These are phyloP conservation scores for Schizophyllum amplum DNA, from an alignment of 1,284 basidiomycete species.

Conservation along the genomic window DNA sequence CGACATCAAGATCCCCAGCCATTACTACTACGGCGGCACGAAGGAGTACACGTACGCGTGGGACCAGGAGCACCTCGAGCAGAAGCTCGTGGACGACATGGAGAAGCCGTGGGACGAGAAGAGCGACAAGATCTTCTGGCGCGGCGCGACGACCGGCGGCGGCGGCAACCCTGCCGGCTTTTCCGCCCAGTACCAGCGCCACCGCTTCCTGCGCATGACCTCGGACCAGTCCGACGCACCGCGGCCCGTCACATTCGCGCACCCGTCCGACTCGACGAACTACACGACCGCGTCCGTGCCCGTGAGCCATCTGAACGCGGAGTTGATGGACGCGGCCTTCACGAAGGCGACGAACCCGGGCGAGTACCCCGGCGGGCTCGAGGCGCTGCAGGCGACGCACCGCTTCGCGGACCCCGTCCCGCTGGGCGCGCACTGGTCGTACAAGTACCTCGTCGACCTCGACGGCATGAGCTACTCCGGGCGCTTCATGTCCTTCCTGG, in stretches of 20 bases:
- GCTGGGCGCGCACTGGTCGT: slow-evolving; percentile 82
- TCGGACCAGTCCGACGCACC: background rate
- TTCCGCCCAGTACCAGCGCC: slow-evolving; percentile 79
- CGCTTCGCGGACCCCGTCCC: slow-evolving; percentile 74
- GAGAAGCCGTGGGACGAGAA: slow-evolving; percentile 81
- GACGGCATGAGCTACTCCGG: slow-evolving; percentile 96
- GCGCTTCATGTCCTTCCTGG: slow-evolving; percentile 80
- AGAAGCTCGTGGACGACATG: slow-evolving; percentile 72
- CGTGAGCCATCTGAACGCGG: slow-evolving; percentile 51
- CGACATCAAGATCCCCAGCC: slow-evolving; percentile 89
- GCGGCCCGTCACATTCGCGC: background rate
- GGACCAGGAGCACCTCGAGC: slow-evolving; percentile 65
- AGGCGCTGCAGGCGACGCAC: slow-evolving; percentile 36
- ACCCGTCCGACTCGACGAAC: background rate
- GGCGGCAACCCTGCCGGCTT: slow-evolving; percentile 84
- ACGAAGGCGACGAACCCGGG: slow-evolving; percentile 53
- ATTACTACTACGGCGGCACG: slow-evolving; percentile 87
- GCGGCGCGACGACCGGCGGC: slow-evolving; percentile 89
- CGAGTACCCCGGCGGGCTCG: slow-evolving; percentile 36
- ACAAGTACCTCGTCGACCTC: slow-evolving; percentile 88
- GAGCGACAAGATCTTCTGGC: slow-evolving; percentile 64
- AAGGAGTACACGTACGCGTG: slow-evolving; percentile 79
- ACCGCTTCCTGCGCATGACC: slow-evolving; percentile 23
- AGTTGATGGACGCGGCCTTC: slow-evolving; percentile 87
- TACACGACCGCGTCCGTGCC: background rate